These are phyloP conservation scores for Penicillium frequentans DNA, from an alignment of 2,329 filamentous ascomycete genomes.

Conservation along the genomic window DNA sequence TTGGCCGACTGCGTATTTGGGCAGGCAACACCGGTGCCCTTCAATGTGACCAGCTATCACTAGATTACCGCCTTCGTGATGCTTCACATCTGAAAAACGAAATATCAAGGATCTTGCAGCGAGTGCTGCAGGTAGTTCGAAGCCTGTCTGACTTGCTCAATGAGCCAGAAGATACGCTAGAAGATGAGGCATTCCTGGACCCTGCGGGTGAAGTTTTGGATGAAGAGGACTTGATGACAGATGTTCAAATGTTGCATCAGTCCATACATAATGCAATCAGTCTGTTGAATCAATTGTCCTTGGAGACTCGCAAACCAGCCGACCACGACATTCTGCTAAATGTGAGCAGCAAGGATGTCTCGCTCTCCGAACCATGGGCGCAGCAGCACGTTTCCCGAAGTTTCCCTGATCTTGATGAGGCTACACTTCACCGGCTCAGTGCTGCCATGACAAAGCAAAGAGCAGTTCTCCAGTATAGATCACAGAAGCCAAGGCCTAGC, in stretches of 20 bases:
- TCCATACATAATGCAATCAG: constrained; percentile 26
- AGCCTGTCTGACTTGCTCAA: not conserved
- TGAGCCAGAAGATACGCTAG: not conserved
- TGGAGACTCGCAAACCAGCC: constrained; percentile 40
- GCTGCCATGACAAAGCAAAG: constrained; percentile 35
- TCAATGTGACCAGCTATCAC: constrained; percentile 25
- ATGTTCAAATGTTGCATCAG: constrained; percentile 18
- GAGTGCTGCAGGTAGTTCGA: not conserved
- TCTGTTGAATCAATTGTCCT: constrained; percentile 37
- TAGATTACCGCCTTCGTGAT: constrained; percentile 33
- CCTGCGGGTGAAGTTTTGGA: not conserved
- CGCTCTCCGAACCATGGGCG: constrained; percentile 9
- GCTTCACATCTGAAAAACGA: constrained; percentile 22
- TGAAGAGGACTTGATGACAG: not conserved
- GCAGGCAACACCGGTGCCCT: constrained; percentile 34
- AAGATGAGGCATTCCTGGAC: not conserved
- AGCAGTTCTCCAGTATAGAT: constrained; percentile 40
- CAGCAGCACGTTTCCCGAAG: constrained; percentile 29
- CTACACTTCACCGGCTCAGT: constrained; percentile 28
- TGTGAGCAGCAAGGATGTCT: not conserved
- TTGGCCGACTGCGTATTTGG: constrained; percentile 27
- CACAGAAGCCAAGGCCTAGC: constrained; percentile 37
- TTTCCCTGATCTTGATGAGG: constrained; percentile 20
- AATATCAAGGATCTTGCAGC: not conserved
- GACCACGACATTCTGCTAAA: constrained; percentile 32